These are phyloP conservation scores for Blastocystis hominis DNA, from an alignment of 352 stramenopile genomes.

Conservation along the genomic window DNA sequence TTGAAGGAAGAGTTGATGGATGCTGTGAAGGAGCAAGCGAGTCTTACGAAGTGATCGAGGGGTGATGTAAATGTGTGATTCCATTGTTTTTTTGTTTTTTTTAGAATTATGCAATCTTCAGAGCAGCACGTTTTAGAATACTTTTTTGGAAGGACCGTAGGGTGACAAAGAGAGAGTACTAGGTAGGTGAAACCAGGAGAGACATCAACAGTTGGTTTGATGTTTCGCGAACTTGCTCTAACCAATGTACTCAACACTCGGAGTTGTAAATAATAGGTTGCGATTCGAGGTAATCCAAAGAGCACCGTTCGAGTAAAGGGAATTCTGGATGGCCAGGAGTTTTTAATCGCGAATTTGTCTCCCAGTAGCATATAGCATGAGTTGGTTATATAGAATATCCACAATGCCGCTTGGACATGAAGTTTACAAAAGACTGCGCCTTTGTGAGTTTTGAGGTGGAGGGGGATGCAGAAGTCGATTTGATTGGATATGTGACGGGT, in stretches of 20 bases:
- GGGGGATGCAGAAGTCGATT: constrained; percentile 14
- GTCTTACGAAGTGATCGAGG: background rate
- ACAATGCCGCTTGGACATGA: background rate
- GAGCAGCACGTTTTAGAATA: background rate
- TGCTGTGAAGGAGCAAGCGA: background rate
- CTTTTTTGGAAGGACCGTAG: constrained; percentile 39
- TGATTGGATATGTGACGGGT: constrained; percentile 33
- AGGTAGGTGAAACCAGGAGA: constrained; percentile 32
- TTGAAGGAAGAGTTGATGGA: constrained; percentile 44
- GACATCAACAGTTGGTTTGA: constrained; percentile 19
- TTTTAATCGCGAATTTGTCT: constrained; percentile 13
- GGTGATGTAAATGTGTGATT: background rate
- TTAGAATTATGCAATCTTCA: background rate
- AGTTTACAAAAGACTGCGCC: constrained; percentile 41
- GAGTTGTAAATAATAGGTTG: background rate
- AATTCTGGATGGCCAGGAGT: constrained; percentile 53
- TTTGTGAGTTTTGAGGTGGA: constrained; percentile 40
- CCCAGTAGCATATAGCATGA: background rate
- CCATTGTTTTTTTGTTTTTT: constrained; percentile 9
- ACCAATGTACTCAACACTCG: background rate
- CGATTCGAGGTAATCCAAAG: background rate
- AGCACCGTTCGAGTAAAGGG: background rate
- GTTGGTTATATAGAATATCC: background rate
- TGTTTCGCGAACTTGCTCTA: constrained; percentile 26
- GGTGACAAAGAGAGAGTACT: background rate